phyloP scores from a whole-genome alignment of 75 land plant genomes.

The Larix kaempferi region DNA sequence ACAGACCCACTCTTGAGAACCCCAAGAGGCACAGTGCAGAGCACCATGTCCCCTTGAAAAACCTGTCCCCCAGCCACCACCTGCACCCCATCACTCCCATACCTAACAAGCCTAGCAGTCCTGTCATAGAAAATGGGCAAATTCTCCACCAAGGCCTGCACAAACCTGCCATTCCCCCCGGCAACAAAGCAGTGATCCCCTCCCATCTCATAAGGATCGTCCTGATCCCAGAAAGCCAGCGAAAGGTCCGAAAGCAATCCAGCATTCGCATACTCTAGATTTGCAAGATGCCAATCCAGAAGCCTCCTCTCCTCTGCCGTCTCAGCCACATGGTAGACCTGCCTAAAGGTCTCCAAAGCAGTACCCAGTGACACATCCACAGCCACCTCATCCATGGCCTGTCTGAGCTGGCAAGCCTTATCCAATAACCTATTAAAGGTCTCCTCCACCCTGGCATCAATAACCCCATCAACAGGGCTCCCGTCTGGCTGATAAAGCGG shows the following conservation, averaged over 20 bases:
- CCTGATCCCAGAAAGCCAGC: slow-evolving; percentile 90
- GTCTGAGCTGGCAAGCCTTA: slow-evolving; percentile 73
- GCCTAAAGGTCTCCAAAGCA: slow-evolving; percentile 71
- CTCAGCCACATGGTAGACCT: slow-evolving; percentile 49
- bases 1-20: slow-evolving; percentile 68
- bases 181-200: slow-evolving; percentile 95
- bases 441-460: slow-evolving; percentile 69
- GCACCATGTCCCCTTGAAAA: slow-evolving; percentile 83
- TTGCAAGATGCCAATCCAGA: slow-evolving; percentile 90
- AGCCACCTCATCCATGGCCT: slow-evolving; percentile 53
- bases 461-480: slow-evolving; percentile 36
- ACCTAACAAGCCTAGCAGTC: slow-evolving; percentile 50
- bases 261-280: slow-evolving; percentile 95
- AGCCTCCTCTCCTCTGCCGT: slow-evolving; percentile 58
- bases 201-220: slow-evolving; percentile 98
- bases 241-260: slow-evolving; percentile 73
- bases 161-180: slow-evolving; percentile 81
- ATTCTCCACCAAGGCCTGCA: slow-evolving; percentile 66
- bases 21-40: slow-evolving; percentile 94
- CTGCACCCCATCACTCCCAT: slow-evolving; percentile 83
- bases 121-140: slow-evolving; percentile 70
- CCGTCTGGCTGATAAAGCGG: slow-evolving; percentile 87
- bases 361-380: slow-evolving; percentile 65
- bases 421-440: slow-evolving; percentile 81
- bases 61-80: slow-evolving; percentile 71